Percentiles rank a stretch among this genome's conserved stretches.
These are phyloP conservation scores for Sporothrix pallida DNA, from an alignment of 2,329 filamentous ascomycete genomes.

Conservation along the genomic window DNA sequence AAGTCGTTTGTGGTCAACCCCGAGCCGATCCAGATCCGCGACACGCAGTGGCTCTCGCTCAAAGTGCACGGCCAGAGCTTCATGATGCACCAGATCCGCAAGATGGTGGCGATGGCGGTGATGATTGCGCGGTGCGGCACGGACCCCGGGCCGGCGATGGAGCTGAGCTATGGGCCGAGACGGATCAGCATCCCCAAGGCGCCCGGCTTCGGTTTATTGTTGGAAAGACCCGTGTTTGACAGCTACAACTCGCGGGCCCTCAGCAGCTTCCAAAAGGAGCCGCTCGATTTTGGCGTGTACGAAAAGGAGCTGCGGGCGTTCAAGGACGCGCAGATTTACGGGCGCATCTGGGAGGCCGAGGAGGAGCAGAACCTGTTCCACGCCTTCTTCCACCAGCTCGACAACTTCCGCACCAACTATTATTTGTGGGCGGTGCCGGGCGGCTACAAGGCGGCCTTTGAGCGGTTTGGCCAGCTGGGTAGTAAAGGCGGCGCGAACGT, in stretches of 20 bases:
- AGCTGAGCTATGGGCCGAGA: constrained; percentile 72
- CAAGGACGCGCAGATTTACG: constrained; percentile 91
- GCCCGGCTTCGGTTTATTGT: constrained; percentile 81
- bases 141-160: constrained; percentile 71
- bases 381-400: constrained; percentile 78
- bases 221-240: constrained; percentile 91
- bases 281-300: constrained; percentile 79
- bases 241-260: constrained; percentile 79
- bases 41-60: constrained; percentile 93
- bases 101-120: constrained; percentile 95
- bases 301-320: constrained; percentile 83
- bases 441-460: constrained; percentile 66
- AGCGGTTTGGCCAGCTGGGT: constrained; percentile 45
- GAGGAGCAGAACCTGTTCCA: constrained; percentile 86
- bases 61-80: constrained; percentile 98
- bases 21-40: constrained; percentile 80
- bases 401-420: constrained; percentile 72
- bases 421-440: constrained; percentile 77
- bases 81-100: constrained; percentile 99
- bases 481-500: not conserved
- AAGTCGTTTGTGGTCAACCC: constrained; percentile 84
- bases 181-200: constrained; percentile 92
- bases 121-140: constrained; percentile 84
- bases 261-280: constrained; percentile 65
- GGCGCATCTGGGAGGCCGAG: constrained; percentile 87